Conservation (phyloP, 306 rosid genomes). For the Aeschynomene evenia region DNA sequence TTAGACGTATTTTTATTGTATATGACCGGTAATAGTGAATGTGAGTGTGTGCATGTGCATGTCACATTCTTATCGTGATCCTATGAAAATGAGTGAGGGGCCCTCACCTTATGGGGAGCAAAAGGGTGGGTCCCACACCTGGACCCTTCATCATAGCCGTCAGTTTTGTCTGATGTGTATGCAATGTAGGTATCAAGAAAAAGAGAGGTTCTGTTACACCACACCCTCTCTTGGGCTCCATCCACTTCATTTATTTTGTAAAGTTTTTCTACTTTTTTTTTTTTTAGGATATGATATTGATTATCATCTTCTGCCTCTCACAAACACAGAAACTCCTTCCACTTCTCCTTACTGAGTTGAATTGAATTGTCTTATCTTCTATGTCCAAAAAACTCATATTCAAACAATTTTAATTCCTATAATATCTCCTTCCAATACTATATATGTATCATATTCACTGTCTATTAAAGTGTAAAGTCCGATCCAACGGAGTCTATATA, state of each 20-base stretch:
- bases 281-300: too few species aligned
- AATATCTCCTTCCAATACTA: too few species aligned
- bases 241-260: constrained; percentile 36
- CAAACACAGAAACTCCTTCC: neutral
- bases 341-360: too few species aligned
- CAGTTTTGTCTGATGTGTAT: constrained; percentile 63
- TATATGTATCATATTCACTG: too few species aligned
- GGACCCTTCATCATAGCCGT: constrained; percentile 48
- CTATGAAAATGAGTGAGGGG: constrained; percentile 30
- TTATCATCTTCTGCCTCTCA: constrained; percentile 14
- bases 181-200: constrained; percentile 57
- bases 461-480: too few species aligned
- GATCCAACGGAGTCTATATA: too few species aligned
- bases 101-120: constrained; percentile 40
- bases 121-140: constrained; percentile 36
- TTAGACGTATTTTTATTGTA: too few species aligned
- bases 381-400: too few species aligned
- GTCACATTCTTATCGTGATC: constrained; percentile 39
- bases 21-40: too few species aligned
- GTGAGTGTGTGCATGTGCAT: constrained; percentile 34
- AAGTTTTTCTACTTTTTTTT: constrained; percentile 12
- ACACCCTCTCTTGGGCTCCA: constrained; percentile 35
- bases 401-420: too few species aligned
- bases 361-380: neutral
- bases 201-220: constrained; percentile 29